phyloP scores from a whole-genome alignment of 2,329 filamentous ascomycete genomes.

The Aspergillus ibericus region DNA sequence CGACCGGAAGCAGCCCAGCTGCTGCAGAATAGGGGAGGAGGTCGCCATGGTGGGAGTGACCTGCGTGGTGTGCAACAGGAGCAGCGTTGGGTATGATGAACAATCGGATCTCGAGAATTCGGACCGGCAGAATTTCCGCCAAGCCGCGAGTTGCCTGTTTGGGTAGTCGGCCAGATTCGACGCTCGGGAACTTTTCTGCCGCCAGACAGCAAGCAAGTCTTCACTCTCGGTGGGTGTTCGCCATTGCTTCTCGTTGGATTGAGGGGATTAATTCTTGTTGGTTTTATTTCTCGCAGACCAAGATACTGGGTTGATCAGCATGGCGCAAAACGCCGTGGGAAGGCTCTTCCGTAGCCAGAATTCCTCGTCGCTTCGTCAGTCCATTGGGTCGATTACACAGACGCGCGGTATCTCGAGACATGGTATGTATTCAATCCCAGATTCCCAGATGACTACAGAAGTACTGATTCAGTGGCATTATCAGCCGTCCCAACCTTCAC shows the following conservation, averaged over 20 bases:
- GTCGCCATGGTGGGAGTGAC: slow-evolving; percentile 58
- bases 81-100: slow-evolving; percentile 19
- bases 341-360: slow-evolving; percentile 41
- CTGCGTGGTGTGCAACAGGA: slow-evolving; percentile 20
- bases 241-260: not conserved
- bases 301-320: too few species aligned
- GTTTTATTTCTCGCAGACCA: not conserved
- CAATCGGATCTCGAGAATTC: slow-evolving; percentile 26
- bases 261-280: too few species aligned
- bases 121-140: slow-evolving; percentile 41
- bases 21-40: slow-evolving; percentile 59
- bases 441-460: not conserved
- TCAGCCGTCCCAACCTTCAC: slow-evolving; percentile 42
- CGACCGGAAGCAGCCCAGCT: slow-evolving; percentile 69
- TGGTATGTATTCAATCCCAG: slow-evolving; percentile 22
- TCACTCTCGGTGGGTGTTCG: not conserved
- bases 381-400: slow-evolving; percentile 32
- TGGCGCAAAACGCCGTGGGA: slow-evolving; percentile 42
- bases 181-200: slow-evolving; percentile 32
- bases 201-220: slow-evolving; percentile 5
- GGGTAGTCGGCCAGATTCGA: slow-evolving; percentile 17
- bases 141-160: slow-evolving; percentile 32
- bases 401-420: slow-evolving; percentile 33
- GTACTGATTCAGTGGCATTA: not conserved
- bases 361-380: slow-evolving; percentile 31